These are phyloP conservation scores for Ustilago xerochloae DNA, from an alignment of 1,284 basidiomycete genomes.

Conservation along the genomic window DNA sequence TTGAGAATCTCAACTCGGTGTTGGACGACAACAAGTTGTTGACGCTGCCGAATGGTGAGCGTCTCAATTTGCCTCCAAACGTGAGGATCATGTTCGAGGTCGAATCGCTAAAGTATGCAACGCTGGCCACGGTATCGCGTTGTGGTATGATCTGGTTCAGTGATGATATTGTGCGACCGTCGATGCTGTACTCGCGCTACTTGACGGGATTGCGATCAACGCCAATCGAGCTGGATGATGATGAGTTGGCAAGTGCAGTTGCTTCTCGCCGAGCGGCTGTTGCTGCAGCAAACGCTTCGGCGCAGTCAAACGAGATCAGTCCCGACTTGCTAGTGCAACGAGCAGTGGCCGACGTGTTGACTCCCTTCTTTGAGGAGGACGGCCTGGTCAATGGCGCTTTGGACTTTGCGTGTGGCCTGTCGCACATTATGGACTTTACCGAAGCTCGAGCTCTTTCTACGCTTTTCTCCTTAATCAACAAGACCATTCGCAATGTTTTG, in stretches of 20 bases:
- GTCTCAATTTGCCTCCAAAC: slow-evolving; percentile 93
- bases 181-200: slow-evolving; percentile 92
- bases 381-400: slow-evolving; percentile 84
- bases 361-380: slow-evolving; percentile 74
- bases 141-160: slow-evolving; percentile 99
- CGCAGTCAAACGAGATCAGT: slow-evolving; percentile 69
- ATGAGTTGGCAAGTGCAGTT: slow-evolving; percentile 71
- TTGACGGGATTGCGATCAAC: slow-evolving; percentile 80
- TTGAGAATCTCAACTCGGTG: slow-evolving; percentile 95
- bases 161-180: slow-evolving; percentile 88
- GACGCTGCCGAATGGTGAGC: slow-evolving; percentile 97
- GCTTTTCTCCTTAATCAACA: slow-evolving; percentile 96
- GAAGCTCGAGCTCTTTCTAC: slow-evolving; percentile 89
- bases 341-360: slow-evolving; percentile 74
- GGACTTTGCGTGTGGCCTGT: slow-evolving; percentile 80
- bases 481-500: slow-evolving; percentile 89
- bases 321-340: slow-evolving; percentile 79
- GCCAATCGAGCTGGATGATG: slow-evolving; percentile 90
- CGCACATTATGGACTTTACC: slow-evolving; percentile 99
- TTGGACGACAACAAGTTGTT: slow-evolving; percentile 98
- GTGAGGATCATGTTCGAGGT: slow-evolving; percentile 99
- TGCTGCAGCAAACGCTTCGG: slow-evolving; percentile 5
- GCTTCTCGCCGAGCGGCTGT: slow-evolving; percentile 75
- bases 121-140: slow-evolving; percentile 97
- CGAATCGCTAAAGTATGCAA: slow-evolving; percentile 96